Evolutionary conservation across 768 basidiomycete species (phyloP), one percentile per base, ranked within the genome.

Genomic region (Calocybe indica): DNA sequence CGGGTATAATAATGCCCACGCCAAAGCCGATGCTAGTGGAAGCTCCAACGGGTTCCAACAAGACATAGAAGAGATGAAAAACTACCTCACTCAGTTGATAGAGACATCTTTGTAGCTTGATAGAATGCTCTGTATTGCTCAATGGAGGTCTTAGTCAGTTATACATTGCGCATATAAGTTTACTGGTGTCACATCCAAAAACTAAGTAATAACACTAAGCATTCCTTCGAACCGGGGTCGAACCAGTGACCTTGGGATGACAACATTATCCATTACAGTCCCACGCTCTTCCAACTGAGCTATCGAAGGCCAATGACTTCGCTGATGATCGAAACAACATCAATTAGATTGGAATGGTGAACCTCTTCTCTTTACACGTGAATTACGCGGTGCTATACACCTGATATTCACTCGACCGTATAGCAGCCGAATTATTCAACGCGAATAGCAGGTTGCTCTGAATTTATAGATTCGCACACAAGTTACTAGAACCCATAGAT

Each of bases 11-110:
- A 58, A 56, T 32, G 57, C 46, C 11, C 47, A 53, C 13, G 53
- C 52, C 47, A 67, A 64, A 48, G 61, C 61, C 7, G 67, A 69
- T 37, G 63, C 70, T 7, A 62, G 74, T 2, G 64, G 73, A 13
- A 80, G 78, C 54, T 67, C 69, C 22, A 82, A 80, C 56, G 84
- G 77, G 1, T 73, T 92, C 45, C 71, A 74, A 56, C 79, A 78
- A 47, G 88, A 92, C 59, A 71, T 88, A 8, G 79, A 82, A 37
- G 86, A 88, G 64, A 55, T 90, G 70, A 85, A 88, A 66, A 62
- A 58, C 22, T 54, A 82, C 37, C 53, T 91, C 59, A 72, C 65
- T 47, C 68, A 74, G 40, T 58, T 83, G 40, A 47, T 53, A 42
- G 32, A 45, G 15, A 47, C 35, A 22, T 13, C 38, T 9, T 47